These are phyloP conservation scores for Inga leiocalycina DNA, from an alignment of 306 rosid species.

Conservation along the genomic window DNA sequence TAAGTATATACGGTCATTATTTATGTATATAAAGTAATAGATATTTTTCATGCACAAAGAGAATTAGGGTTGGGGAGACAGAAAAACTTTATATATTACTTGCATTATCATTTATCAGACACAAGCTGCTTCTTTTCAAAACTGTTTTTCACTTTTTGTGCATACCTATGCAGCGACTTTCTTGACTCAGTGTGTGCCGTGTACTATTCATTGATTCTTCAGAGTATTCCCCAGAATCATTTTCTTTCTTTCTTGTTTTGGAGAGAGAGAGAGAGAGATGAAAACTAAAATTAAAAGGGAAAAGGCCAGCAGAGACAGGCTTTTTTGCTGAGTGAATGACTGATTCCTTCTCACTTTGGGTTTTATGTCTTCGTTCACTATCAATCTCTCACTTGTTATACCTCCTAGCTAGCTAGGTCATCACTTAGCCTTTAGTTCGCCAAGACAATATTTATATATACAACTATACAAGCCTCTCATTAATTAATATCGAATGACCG, in stretches of 20 bases:
- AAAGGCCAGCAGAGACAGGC: not conserved
- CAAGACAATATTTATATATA: conserved; percentile 4
- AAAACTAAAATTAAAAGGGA: not conserved
- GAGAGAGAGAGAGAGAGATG: conserved; percentile 5
- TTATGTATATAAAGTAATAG: conserved; percentile 12
- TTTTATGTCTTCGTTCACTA: not conserved
- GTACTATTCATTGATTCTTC: conserved; percentile 32
- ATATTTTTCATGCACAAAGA: conserved; percentile 11
- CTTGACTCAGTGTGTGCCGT: not conserved
- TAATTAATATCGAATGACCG: no score
- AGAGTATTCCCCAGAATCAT: conserved; percentile 18
- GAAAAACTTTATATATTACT: conserved; percentile 8
- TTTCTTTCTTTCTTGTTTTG: conserved; percentile 1
- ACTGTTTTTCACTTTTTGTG: conserved; percentile 43
- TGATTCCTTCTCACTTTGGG: conserved; percentile 22
- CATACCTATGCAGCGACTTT: conserved; percentile 3
- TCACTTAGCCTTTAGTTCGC: not conserved
- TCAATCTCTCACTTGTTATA: not conserved
- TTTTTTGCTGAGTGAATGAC: not conserved
- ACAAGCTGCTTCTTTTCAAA: conserved; percentile 27
- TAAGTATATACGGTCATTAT: not conserved
- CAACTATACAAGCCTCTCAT: no score
- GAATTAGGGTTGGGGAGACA: conserved; percentile 47
- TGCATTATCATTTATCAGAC: not conserved
- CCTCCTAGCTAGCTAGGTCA: not conserved